A percentile compares a stretch with the other conserved stretches of the same genome.
These are phyloP conservation scores for Basidiobolus heterosporus DNA, from an alignment of 371 early-diverging fungal genomes.

Conservation along the genomic window DNA sequence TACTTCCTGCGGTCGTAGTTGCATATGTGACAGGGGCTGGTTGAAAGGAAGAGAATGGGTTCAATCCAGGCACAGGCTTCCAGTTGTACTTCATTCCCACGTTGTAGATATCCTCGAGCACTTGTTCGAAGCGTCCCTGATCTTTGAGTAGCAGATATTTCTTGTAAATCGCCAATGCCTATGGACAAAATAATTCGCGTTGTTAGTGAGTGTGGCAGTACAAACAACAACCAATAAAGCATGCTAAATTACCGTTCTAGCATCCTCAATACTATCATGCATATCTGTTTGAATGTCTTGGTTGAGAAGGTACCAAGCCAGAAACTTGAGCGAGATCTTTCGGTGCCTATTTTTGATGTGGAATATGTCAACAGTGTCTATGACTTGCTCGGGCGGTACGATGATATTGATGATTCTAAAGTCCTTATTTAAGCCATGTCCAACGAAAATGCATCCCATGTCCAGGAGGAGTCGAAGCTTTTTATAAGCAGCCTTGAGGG, in stretches of 20 bases:
- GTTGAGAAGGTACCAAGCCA: slow-evolving; percentile 79
- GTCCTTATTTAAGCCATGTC: slow-evolving; percentile 86
- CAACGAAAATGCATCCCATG: slow-evolving; percentile 76
- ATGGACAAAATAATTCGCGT: slow-evolving; percentile 2
- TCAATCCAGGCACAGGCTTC: slow-evolving; percentile 21
- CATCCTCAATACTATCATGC: slow-evolving; percentile 90
- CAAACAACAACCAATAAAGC: neutral
- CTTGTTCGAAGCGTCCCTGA: slow-evolving; percentile 45
- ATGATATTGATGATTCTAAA: slow-evolving; percentile 83
- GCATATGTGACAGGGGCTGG: no score
- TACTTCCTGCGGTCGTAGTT: no score
- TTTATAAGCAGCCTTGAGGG: slow-evolving; percentile 75
- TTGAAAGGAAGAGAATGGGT: slow-evolving; percentile 5
- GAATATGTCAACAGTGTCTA: slow-evolving; percentile 84
- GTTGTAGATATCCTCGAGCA: slow-evolving; percentile 67
- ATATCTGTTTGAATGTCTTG: slow-evolving; percentile 69
- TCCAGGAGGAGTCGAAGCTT: slow-evolving; percentile 76
- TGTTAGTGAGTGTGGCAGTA: neutral
- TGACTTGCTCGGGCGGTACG: slow-evolving; percentile 69
- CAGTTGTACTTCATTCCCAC: slow-evolving; percentile 53
- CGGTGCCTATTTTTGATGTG: slow-evolving; percentile 62
- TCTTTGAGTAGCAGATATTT: slow-evolving; percentile 47
- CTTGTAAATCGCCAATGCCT: slow-evolving; percentile 68
- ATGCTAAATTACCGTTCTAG: slow-evolving; percentile 41
- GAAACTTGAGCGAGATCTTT: slow-evolving; percentile 71